Percentiles rank a stretch among this genome's conserved stretches.
Conservation (phyloP, 768 basidiomycete species). For the Pleurotus sapidus region DNA sequence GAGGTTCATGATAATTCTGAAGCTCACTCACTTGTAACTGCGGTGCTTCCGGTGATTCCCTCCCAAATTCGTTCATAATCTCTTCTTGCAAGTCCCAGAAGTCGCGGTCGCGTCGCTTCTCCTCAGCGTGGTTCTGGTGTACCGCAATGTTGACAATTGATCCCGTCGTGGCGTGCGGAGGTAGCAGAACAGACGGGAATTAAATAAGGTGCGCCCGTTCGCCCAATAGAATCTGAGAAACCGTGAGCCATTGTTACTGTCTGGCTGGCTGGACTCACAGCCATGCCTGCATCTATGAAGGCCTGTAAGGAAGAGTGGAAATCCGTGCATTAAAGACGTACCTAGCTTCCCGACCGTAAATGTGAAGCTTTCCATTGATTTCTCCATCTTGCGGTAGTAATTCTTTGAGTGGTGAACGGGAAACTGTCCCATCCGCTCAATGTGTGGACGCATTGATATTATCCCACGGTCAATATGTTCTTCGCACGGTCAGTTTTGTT, state of each 20-base stretch:
- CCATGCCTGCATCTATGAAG: conserved; percentile 84
- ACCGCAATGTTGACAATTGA: conserved; percentile 98
- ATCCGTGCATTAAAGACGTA: conserved; percentile 31
- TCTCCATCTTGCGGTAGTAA: conserved; percentile 18
- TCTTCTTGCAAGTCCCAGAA: conserved; percentile 85
- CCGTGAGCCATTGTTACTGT: background rate
- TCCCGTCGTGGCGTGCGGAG: conserved; percentile 88
- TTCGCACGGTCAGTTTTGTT: background rate
- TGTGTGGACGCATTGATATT: too few relatives aligned
- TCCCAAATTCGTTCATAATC: conserved; percentile 76
- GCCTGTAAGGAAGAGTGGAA: background rate
- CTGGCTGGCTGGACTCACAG: conserved; percentile 45
- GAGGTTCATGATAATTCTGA: background rate
- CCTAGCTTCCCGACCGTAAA: conserved; percentile 97
- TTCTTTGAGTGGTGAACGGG: too few relatives aligned
- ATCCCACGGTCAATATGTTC: too few relatives aligned
- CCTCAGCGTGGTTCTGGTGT: conserved; percentile 81
- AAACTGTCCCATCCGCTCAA: too few relatives aligned
- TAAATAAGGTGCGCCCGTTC: conserved; percentile 96
- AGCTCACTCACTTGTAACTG: conserved; percentile 59
- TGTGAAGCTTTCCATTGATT: conserved; percentile 68
- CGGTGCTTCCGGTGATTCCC: conserved; percentile 64
- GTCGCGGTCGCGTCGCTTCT: conserved; percentile 74
- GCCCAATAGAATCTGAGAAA: conserved; percentile 78
- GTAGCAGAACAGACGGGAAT: conserved; percentile 93